Base-by-base conservation (phyloP, 2,329 filamentous ascomycete species). In the Xylariaceae sp. region DNA sequence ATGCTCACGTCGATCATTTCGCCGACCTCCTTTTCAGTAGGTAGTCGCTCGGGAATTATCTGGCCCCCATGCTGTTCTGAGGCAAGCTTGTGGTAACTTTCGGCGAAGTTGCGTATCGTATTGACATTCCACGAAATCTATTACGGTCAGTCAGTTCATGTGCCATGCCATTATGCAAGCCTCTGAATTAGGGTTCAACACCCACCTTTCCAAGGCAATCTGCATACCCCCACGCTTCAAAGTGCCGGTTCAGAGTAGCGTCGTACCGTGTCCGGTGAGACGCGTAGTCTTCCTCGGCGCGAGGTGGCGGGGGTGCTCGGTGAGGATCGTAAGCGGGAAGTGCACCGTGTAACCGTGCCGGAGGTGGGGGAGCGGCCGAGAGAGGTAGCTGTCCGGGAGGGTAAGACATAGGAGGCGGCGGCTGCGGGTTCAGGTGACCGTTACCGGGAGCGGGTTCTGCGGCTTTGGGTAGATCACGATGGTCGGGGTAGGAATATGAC, bases 91-190 rank as follows among this genome's bases (percentile, higher is more conserved):
- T 63, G 63, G 37, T 76, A 78, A 1, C 70, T 71, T 46, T 78
- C 74, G 23, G 73, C 71, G 51, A 78, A 79, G 44, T 73, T 72
- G 51, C 65, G 73, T 7, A 78, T 64, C 1, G 72, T 77, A 24
- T 73, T 68, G 12, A 73, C 69, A 3, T 67, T 65, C 38, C 65
- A 66, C 30, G 65, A 66, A 49, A 78, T 72, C 74, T 78, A 54
- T 13, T 24, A 13, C 17, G 26, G 27, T 36, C 24, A 27, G 42
- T 31, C 24, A 40, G 44, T 48, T 17, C 29, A 35, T 14, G 17
- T n/a, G 3, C 15, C n/a, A n/a, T n/a, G n/a, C n/a, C n/a, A n/a
- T n/a, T n/a, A n/a, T n/a, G n/a, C n/a, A n/a, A n/a, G n/a, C n/a
- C n/a, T n/a, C n/a, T n/a, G n/a, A n/a, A n/a, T n/a, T n/a, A n/a